Conservation (phyloP, 805 yeast genomes). For the Wickerhamiella kurtzmanii region DNA sequence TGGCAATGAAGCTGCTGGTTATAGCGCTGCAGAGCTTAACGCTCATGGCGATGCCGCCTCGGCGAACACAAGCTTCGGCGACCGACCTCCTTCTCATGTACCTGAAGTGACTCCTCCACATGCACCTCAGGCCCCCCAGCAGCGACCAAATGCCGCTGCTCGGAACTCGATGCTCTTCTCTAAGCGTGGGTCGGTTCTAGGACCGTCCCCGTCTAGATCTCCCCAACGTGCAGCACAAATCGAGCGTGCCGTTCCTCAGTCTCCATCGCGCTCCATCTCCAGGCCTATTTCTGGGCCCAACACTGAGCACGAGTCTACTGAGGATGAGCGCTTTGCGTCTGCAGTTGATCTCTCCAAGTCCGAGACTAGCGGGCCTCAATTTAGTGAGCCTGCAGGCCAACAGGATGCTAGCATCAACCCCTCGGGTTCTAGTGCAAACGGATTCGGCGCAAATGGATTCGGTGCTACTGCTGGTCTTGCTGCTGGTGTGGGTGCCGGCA, state of each 20-base stretch:
- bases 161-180: conserved; percentile 19
- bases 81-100: not conserved
- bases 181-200: conserved; percentile 17
- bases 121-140: conserved; percentile 1
- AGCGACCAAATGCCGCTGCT: conserved; percentile 18
- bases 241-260: not conserved
- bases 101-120: conserved; percentile 2
- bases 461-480: not conserved
- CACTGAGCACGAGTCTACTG: conserved; percentile 10
- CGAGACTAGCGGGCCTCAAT: not conserved
- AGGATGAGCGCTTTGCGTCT: conserved; percentile 10
- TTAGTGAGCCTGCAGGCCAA: not conserved
- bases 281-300: no score
- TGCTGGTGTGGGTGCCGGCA: not conserved
- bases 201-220: conserved; percentile 8
- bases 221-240: conserved; percentile 1
- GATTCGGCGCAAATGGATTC: not conserved
- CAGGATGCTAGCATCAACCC: no score
- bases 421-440: no score
- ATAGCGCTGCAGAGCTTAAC: no score
- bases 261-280: not conserved
- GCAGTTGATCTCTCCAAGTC: conserved; percentile 8
- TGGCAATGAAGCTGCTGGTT: not conserved
- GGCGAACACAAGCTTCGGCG: not conserved
- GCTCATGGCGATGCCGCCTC: not conserved